These are phyloP conservation scores for Cynanchum wilfordii DNA, from an alignment of 257 asterid species.

Conservation along the genomic window DNA sequence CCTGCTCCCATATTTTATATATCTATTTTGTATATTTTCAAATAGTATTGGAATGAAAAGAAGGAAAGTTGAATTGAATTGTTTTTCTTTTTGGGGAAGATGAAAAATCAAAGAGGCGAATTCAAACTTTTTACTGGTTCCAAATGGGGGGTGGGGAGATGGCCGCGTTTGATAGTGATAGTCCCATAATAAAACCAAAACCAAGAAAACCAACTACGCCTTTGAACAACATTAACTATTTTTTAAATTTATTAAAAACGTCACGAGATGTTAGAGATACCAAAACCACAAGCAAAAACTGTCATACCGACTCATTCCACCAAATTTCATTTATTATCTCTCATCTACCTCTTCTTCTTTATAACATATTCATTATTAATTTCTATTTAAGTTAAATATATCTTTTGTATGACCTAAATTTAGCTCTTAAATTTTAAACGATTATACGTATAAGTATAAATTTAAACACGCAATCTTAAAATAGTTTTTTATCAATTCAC, in stretches of 20 bases:
- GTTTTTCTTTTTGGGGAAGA: constrained; percentile 21
- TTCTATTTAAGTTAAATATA: too few relatives aligned
- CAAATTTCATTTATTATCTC: background rate
- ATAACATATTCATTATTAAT: too few relatives aligned
- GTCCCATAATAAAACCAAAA: constrained; percentile 27
- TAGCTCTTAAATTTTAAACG: too few relatives aligned
- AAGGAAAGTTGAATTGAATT: background rate
- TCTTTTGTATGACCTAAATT: too few relatives aligned
- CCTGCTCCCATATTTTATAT: too few relatives aligned
- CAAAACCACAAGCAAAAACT: constrained; percentile 54
- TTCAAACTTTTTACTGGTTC: constrained; percentile 18
- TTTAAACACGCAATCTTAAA: too few relatives aligned
- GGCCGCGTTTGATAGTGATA: constrained; percentile 32
- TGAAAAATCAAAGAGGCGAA: background rate
- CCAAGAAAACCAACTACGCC: constrained; percentile 24
- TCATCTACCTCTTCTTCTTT: too few relatives aligned
- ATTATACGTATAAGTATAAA: too few relatives aligned
- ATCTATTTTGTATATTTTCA: background rate
- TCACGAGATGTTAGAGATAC: constrained; percentile 57
- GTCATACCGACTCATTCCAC: constrained; percentile 14
- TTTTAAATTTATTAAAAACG: constrained; percentile 18
- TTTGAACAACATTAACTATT: constrained; percentile 1
- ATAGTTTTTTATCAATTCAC: too few relatives aligned
- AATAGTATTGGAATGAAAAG: background rate
- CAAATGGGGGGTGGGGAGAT: constrained; percentile 7